A percentile compares a stretch with the other conserved stretches of the same genome.
phyloP scores from a whole-genome alignment of 2,329 filamentous ascomycete species.

The Penicillium palitans region DNA sequence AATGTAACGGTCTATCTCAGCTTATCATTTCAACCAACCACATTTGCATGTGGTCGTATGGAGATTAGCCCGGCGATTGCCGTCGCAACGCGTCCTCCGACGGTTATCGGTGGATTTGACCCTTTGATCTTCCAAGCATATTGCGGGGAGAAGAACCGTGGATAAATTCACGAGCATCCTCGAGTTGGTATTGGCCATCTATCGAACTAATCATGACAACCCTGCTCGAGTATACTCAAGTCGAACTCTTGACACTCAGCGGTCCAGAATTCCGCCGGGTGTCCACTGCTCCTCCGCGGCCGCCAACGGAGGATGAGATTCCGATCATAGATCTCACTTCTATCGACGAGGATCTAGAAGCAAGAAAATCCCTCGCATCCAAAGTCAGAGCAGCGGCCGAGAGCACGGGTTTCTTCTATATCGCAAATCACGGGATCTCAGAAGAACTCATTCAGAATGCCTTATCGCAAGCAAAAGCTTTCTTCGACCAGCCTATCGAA shows the following conservation, averaged over 20 bases:
- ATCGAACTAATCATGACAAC: not conserved
- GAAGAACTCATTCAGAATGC: constrained; percentile 24
- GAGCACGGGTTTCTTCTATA: constrained; percentile 58
- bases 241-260: constrained; percentile 49
- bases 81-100: not conserved
- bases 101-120: constrained; percentile 4
- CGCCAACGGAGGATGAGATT: constrained; percentile 49
- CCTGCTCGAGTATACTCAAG: constrained; percentile 35
- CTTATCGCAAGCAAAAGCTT: constrained; percentile 29
- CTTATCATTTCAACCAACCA: constrained; percentile 3
- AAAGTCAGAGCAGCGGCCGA: constrained; percentile 50
- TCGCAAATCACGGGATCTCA: constrained; percentile 53
- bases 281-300: constrained; percentile 43
- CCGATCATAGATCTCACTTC: constrained; percentile 55
- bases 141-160: not conserved
- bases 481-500: constrained; percentile 52
- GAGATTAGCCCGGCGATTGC: not conserved
- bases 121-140: not conserved
- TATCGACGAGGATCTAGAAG: constrained; percentile 38
- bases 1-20: not conserved
- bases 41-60: not conserved
- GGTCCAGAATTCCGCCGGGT: constrained; percentile 49
- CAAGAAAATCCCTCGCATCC: constrained; percentile 44
- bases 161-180: not conserved
- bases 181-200: not conserved